Conservation (phyloP, 345 rosid species). For the Linum usitatissimum region DNA sequence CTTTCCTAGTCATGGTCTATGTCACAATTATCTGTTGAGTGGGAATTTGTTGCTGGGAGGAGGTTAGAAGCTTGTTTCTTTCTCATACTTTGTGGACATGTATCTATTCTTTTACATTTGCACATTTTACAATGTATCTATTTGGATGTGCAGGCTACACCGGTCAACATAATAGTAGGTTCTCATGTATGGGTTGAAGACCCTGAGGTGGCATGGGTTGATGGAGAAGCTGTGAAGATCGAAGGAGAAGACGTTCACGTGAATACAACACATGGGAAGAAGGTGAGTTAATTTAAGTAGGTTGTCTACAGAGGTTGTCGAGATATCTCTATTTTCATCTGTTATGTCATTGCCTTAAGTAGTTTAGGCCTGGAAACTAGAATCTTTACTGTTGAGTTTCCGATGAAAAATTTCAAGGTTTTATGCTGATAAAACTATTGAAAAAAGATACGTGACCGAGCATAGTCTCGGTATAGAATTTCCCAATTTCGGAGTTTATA, state of each 20-base stretch:
- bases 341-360: neutral
- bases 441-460: neutral
- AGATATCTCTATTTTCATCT: neutral
- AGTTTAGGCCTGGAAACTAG: slow-evolving; percentile 3
- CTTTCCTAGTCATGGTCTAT: neutral
- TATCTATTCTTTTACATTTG: neutral
- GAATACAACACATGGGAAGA: slow-evolving; percentile 50
- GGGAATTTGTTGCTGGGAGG: neutral
- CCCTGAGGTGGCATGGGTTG: slow-evolving; percentile 71
- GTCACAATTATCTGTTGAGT: neutral
- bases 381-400: neutral
- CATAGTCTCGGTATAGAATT: neutral
- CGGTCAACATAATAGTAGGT: slow-evolving; percentile 83
- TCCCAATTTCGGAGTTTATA: neutral
- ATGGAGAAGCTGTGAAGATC: slow-evolving; percentile 79
- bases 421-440: slow-evolving; percentile 4
- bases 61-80: neutral
- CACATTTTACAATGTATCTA: neutral
- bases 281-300: slow-evolving; percentile 39
- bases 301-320: slow-evolving; percentile 5
- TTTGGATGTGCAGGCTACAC: slow-evolving; percentile 46
- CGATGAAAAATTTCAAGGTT: neutral
- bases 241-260: slow-evolving; percentile 71
- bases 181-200: slow-evolving; percentile 98
- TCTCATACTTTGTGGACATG: neutral